Evolutionary conservation across 1,139 yeast genomes (phyloP).

Genomic region (Kodamaea sp.): DNA sequence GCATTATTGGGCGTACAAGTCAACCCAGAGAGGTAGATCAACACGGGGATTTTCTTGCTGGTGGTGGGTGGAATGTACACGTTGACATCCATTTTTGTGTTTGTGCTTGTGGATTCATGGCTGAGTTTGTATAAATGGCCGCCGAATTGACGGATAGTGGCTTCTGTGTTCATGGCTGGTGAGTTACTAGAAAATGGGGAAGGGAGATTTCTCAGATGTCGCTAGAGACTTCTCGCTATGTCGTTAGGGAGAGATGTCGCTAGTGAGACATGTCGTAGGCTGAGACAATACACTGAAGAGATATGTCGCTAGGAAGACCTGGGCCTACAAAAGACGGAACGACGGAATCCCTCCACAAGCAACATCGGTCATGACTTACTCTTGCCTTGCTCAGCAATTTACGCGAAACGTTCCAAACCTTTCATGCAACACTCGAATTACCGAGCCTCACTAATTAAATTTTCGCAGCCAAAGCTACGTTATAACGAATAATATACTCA

Average conservation of each 20-base stretch:
- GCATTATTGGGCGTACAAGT: constrained; percentile 95
- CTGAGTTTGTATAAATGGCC: constrained; percentile 74
- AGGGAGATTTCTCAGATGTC: no score
- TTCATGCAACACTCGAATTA: not conserved
- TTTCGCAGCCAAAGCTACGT: not conserved
- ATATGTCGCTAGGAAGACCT: no score
- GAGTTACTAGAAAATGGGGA: no score
- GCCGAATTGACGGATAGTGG: constrained; percentile 64
- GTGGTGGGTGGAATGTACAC: constrained; percentile 62
- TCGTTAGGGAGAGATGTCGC: not conserved
- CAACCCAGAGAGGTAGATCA: constrained; percentile 81
- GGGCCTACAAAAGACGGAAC: no score
- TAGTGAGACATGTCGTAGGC: no score
- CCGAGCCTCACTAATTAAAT: not conserved
- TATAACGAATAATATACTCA: not conserved
- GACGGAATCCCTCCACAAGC: no score
- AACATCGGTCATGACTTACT: not conserved
- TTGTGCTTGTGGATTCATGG: constrained; percentile 66
- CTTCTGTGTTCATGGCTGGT: constrained; percentile 44
- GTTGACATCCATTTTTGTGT: constrained; percentile 77
- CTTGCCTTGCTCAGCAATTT: not conserved
- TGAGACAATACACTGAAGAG: no score
- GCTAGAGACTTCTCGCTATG: not conserved
- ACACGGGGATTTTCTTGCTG: constrained; percentile 54
- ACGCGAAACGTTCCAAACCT: not conserved